phyloP scores from a whole-genome alignment of 78 protist species.

The Dictyostelium brefeldianum region DNA sequence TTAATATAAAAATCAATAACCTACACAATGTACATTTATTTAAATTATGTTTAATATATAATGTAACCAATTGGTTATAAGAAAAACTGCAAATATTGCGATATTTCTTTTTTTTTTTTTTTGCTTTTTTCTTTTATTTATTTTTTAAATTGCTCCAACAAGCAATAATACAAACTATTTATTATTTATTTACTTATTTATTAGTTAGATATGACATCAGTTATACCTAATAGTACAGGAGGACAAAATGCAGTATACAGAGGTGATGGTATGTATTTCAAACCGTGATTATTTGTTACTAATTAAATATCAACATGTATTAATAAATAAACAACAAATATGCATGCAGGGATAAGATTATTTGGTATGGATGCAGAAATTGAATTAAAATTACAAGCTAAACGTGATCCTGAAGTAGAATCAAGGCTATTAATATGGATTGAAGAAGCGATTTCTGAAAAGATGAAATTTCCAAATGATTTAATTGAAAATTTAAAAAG shows the following conservation, averaged over 20 bases:
- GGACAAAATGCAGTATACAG: too few relatives aligned
- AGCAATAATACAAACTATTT: not conserved
- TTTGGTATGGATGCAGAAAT: conserved; percentile 81
- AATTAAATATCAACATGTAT: too few relatives aligned
- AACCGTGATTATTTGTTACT: too few relatives aligned
- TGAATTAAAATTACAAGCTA: conserved; percentile 64
- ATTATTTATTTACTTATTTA: not conserved
- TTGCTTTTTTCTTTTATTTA: not conserved
- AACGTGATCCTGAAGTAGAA: conserved; percentile 65
- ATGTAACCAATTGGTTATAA: too few relatives aligned
- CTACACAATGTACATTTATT: too few relatives aligned
- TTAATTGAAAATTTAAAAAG: conserved; percentile 53
- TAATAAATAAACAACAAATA: conserved; percentile 47
- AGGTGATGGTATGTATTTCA: too few relatives aligned
- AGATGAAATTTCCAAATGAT: conserved; percentile 47
- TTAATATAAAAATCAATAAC: not conserved
- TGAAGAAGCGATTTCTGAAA: conserved; percentile 44
- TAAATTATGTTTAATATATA: too few relatives aligned
- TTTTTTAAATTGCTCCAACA: not conserved
- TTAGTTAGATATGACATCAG: not conserved
- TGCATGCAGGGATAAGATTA: conserved; percentile 66
- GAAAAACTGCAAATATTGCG: not conserved
- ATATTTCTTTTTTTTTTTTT: not conserved
- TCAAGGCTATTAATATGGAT: conserved; percentile 35
- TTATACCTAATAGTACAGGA: not conserved